Evolutionary conservation across 2,329 filamentous ascomycete species (phyloP), one percentile per base, ranked within the genome.

Genomic region (Hirsutella minnesotensis): DNA sequence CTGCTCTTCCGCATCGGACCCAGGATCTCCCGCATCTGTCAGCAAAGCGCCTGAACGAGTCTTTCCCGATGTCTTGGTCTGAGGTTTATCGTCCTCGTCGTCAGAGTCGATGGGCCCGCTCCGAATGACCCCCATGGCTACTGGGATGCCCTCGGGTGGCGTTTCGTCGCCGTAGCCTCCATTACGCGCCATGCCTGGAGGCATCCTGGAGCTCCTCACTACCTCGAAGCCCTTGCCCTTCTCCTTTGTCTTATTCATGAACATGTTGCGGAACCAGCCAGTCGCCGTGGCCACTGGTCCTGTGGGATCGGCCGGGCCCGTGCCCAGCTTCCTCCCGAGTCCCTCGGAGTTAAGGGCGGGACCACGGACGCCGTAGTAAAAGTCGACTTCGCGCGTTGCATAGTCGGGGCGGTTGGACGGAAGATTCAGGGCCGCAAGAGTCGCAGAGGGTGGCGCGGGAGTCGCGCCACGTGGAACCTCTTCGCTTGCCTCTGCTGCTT

Each of bases 161-260:
- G 79, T 75, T 41, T 85, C 83, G 45, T 82, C 70, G 34, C 75
- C 78, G 45, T 78, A 73, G 4, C 51, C 59, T 63, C 72, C 55
- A 61, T 69, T 50, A 67, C 65, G 48, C 54, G 60, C 56, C 69
- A 87, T 83, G 45, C 81, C 80, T 7, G 84, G 82, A 3, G 88
- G 88, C 68, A 92, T 88, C 43, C 89, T 77, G 8, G 87, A 78
- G 58, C 89, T 95, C 54, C 92, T 72, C 15, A 98, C 90, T 5
- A 98, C 92, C 60, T 96, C 92, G 52, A 98, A 98, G 0, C 92
- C 92, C 62, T 96, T 96, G 50, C 83, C 82, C 62, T 94, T 94
- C 51, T 95, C 90, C 57, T 95, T 95, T 7, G 81, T 87, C 65
- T 94, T 94, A 15, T 83, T 84, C 12, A 81, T 81, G 45, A 95